A percentile compares a stretch with the other conserved stretches of the same genome.
Evolutionary conservation across 1,139 yeast species (phyloP).

Genomic region (Yamadazyma songkhlaensis): DNA sequence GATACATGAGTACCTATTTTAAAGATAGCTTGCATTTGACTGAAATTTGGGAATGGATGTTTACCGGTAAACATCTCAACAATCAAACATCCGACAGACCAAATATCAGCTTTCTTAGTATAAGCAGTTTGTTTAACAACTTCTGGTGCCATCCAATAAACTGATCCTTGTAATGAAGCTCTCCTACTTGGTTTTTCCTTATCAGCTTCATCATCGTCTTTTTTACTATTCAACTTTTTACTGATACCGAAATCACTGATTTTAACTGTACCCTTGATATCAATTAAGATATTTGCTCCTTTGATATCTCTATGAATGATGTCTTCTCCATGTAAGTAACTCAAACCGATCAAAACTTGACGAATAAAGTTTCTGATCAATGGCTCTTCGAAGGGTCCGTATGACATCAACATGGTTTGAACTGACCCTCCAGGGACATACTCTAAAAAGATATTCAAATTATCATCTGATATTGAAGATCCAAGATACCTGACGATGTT

Average conservation of each 20-base stretch:
- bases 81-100: constrained; percentile 92
- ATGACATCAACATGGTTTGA: constrained; percentile 76
- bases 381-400: constrained; percentile 93
- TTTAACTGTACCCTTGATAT: constrained; percentile 86
- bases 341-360: constrained; percentile 79
- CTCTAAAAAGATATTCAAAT: constrained; percentile 81
- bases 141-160: constrained; percentile 99
- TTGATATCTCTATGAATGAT: constrained; percentile 90
- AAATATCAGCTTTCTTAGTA: constrained; percentile 87
- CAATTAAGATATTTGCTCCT: constrained; percentile 89
- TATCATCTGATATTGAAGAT: constrained; percentile 68
- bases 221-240: constrained; percentile 53
- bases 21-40: constrained; percentile 95
- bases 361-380: constrained; percentile 78
- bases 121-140: constrained; percentile 89
- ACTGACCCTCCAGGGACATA: constrained; percentile 98
- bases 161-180: constrained; percentile 89
- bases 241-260: constrained; percentile 95
- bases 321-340: constrained; percentile 76
- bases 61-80: constrained; percentile 94
- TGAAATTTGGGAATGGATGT: constrained; percentile 91
- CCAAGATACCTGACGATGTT: constrained; percentile 92
- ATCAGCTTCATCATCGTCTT: background rate
- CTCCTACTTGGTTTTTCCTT: constrained; percentile 48
- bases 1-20: constrained; percentile 79